Conservation (phyloP, 371 early-diverging fungal genomes). For the Apophysomyces elegans region DNA sequence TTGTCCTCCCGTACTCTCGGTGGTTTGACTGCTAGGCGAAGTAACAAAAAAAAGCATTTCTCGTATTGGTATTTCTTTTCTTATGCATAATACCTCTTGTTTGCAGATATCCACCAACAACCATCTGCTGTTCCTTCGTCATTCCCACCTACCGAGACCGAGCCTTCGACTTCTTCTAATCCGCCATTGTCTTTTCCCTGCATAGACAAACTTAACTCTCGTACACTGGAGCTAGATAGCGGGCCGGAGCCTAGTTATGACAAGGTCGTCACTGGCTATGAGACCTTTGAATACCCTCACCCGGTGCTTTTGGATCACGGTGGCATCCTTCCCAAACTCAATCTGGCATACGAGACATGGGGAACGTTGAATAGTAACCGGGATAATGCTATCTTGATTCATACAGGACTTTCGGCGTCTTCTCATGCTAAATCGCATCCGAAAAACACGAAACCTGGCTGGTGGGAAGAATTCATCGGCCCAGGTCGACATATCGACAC, state of each 20-base stretch:
- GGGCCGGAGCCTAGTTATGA: constrained; percentile 91
- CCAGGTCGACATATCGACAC: constrained; percentile 84
- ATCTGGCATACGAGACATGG: constrained; percentile 90
- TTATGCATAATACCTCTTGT: neutral
- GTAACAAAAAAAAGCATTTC: neutral
- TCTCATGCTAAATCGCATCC: constrained; percentile 84
- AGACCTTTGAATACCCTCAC: constrained; percentile 61
- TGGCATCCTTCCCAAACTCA: constrained; percentile 75
- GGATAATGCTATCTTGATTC: constrained; percentile 80
- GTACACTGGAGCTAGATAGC: constrained; percentile 70
- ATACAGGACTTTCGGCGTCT: constrained; percentile 86
- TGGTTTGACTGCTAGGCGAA: neutral
- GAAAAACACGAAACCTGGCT: constrained; percentile 81
- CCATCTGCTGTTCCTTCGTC: neutral
- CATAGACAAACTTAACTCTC: constrained; percentile 70
- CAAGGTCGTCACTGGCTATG: constrained; percentile 84
- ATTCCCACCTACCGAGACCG: neutral
- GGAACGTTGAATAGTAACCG: constrained; percentile 71
- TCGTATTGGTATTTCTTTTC: neutral
- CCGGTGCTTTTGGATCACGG: constrained; percentile 86
- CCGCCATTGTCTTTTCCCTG: constrained; percentile 81
- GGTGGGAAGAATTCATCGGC: constrained; percentile 98
- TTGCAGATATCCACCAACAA: neutral
- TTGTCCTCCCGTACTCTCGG: neutral
- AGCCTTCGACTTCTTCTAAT: constrained; percentile 45